phyloP scores from a whole-genome alignment of 345 rosid species.

The Eucalyptus viminalis region DNA sequence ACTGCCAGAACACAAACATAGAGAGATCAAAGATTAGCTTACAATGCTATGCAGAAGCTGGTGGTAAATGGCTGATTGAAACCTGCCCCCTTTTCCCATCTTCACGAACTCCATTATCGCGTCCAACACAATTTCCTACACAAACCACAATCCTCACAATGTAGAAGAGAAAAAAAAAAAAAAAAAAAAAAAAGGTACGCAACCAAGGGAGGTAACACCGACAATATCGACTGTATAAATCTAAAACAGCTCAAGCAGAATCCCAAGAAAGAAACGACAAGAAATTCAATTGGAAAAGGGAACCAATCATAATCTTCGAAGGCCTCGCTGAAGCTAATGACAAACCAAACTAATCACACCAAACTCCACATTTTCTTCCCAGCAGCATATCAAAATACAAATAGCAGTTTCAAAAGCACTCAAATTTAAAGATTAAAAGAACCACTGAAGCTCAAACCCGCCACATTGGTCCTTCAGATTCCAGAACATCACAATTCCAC shows the following conservation, averaged over 20 bases:
- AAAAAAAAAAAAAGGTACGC: background rate
- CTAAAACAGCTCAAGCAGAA: background rate
- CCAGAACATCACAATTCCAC: background rate
- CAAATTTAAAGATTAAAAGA: too few species aligned
- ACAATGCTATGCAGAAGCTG: slow-evolving; percentile 56
- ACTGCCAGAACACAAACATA: background rate
- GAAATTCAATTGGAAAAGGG: background rate
- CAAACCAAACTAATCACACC: background rate
- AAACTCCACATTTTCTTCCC: background rate
- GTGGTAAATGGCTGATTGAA: slow-evolving; percentile 62
- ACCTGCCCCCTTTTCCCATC: slow-evolving; percentile 53
- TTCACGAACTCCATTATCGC: slow-evolving; percentile 78
- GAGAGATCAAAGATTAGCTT: slow-evolving; percentile 1
- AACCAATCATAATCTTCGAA: background rate
- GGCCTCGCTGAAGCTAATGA: background rate
- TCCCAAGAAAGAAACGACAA: background rate
- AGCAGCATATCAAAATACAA: background rate
- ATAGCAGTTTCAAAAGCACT: background rate
- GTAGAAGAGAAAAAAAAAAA: background rate
- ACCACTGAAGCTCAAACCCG: background rate
- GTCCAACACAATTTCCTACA: slow-evolving; percentile 71
- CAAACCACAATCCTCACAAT: background rate
- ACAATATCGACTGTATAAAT: background rate
- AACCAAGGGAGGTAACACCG: background rate
- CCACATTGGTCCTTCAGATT: background rate